Percentiles rank a stretch among this genome's conserved stretches.
These are phyloP conservation scores for Russula griseocarnosa DNA, from an alignment of 768 basidiomycete genomes.

Conservation along the genomic window DNA sequence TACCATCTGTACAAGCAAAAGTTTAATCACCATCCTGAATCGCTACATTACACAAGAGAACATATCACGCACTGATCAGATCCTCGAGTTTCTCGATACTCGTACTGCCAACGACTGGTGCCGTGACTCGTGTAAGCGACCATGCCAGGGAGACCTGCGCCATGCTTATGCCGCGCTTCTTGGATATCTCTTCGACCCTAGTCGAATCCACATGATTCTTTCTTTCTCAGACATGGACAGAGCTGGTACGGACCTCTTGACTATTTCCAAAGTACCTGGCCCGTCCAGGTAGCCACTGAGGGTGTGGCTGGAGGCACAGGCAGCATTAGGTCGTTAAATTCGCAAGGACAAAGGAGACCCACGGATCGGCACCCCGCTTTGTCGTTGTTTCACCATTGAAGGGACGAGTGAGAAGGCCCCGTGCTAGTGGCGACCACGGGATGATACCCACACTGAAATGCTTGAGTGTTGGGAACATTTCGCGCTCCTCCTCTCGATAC, in stretches of 20 bases:
- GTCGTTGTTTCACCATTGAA: conserved; percentile 3
- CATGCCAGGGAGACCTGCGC: conserved; percentile 43
- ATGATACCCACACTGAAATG: conserved; percentile 27
- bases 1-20: conserved; percentile 9
- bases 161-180: conserved; percentile 40
- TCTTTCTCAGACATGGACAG: neutral
- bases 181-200: conserved; percentile 42
- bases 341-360: no score
- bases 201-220: neutral
- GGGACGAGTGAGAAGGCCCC: conserved; percentile 25
- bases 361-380: conserved; percentile 8
- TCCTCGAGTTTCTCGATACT: conserved; percentile 25
- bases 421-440: conserved; percentile 26
- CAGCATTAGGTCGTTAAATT: neutral
- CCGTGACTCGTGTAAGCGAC: conserved; percentile 16
- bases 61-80: conserved; percentile 19
- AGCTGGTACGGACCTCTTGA: conserved; percentile 16
- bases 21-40: neutral
- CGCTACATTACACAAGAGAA: neutral
- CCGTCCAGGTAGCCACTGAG: neutral
- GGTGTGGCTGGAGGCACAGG: neutral
- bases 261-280: conserved; percentile 17
- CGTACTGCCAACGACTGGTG: conserved; percentile 23
- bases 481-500: conserved; percentile 42
- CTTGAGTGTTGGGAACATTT: conserved; percentile 36